These are phyloP conservation scores for Ramularia endophylla DNA, from an alignment of 2,329 filamentous ascomycete species.

Conservation along the genomic window DNA sequence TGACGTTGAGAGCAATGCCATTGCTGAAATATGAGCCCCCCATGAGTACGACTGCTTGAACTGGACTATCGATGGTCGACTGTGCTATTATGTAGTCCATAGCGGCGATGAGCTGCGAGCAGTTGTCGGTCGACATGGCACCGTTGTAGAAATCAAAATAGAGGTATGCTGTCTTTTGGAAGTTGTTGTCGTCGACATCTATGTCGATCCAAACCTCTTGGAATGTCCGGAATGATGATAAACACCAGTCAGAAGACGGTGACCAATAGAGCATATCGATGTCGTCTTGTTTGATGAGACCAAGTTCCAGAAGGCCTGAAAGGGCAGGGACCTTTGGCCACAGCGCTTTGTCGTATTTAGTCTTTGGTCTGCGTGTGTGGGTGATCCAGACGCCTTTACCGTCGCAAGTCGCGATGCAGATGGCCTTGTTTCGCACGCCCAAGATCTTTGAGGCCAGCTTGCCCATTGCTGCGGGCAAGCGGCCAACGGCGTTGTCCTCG, in stretches of 20 bases:
- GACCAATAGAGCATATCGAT: constrained; percentile 15
- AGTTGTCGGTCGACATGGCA: constrained; percentile 39
- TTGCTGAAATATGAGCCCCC: constrained; percentile 42
- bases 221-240: constrained; percentile 28
- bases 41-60: constrained; percentile 37
- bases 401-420: constrained; percentile 36
- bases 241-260: constrained; percentile 26
- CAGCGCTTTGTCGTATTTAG: constrained; percentile 33
- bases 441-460: constrained; percentile 29
- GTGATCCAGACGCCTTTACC: constrained; percentile 40
- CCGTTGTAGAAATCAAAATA: constrained; percentile 43
- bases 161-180: constrained; percentile 33
- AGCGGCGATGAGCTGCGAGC: constrained; percentile 33
- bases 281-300: constrained; percentile 24
- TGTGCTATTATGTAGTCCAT: constrained; percentile 33
- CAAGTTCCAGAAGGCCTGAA: constrained; percentile 31
- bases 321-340: constrained; percentile 40
- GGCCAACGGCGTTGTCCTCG: constrained; percentile 27
- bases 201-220: constrained; percentile 40
- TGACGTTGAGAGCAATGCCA: constrained; percentile 41
- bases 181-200: constrained; percentile 22
- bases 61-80: constrained; percentile 24
- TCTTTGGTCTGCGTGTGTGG: constrained; percentile 36
- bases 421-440: constrained; percentile 30
- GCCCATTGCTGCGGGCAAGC: constrained; percentile 8